These are phyloP conservation scores for Papiliotrema terrestris DNA, from an alignment of 1,284 basidiomycete species.

Conservation along the genomic window DNA sequence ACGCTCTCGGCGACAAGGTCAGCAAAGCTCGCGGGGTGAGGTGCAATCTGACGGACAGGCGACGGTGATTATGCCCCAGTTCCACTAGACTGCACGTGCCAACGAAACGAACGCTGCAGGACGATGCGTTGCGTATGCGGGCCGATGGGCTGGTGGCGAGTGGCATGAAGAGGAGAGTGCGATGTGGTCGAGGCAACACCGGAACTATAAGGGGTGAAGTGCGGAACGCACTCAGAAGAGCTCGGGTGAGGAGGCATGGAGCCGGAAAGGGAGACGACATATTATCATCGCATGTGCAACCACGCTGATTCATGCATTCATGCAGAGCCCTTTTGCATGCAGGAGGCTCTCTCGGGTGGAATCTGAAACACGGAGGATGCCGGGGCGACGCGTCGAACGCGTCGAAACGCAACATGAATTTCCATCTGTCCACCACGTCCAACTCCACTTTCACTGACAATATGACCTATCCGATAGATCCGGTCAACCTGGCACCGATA, in stretches of 20 bases:
- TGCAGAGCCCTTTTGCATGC: too few species aligned
- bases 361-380: not conserved
- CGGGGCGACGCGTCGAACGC: not conserved
- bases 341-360: not conserved
- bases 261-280: too few species aligned
- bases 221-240: too few species aligned
- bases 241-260: too few species aligned
- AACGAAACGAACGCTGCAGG: not conserved
- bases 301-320: too few species aligned
- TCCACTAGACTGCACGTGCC: constrained; percentile 19
- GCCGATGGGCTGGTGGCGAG: too few species aligned
- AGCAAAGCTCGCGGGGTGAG: constrained; percentile 7
- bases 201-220: too few species aligned
- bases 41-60: constrained; percentile 14
- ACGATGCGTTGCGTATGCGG: too few species aligned
- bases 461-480: constrained; percentile 25
- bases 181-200: too few species aligned
- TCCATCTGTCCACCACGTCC: not conserved
- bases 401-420: not conserved
- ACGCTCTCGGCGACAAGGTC: constrained; percentile 38
- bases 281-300: too few species aligned
- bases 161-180: too few species aligned
- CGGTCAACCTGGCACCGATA: constrained; percentile 55
- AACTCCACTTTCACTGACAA: not conserved
- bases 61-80: constrained; percentile 40